These are phyloP conservation scores for Acanthamoeba divionensis DNA, from an alignment of 208 protist species.

Conservation along the genomic window DNA sequence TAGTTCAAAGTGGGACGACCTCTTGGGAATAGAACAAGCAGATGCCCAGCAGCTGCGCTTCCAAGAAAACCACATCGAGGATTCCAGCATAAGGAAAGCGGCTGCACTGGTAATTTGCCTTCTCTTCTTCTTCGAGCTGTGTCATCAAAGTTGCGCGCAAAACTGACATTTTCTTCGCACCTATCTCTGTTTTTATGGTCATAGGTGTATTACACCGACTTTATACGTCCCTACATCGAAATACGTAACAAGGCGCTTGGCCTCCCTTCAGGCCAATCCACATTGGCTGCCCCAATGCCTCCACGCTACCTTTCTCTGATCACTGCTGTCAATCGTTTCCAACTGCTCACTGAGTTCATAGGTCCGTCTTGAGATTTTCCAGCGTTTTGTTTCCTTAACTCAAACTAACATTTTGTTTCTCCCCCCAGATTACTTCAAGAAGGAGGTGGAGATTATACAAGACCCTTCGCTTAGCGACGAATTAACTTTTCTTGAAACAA, in stretches of 20 bases:
- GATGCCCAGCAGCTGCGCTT: neutral
- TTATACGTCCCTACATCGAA: neutral
- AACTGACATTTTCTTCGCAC: no score
- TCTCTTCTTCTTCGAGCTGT: neutral
- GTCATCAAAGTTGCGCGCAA: neutral
- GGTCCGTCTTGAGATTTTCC: neutral
- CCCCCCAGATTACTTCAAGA: neutral
- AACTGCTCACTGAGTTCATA: constrained; percentile 24
- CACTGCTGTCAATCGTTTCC: neutral
- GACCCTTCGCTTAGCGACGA: neutral
- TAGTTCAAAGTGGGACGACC: constrained; percentile 32
- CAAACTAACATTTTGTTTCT: neutral
- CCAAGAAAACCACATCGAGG: neutral
- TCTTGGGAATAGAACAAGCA: neutral
- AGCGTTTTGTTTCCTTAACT: neutral
- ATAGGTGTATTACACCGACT: constrained; percentile 39
- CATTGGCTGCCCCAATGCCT: neutral
- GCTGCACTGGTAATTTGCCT: neutral
- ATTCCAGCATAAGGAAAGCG: neutral
- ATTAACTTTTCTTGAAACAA: neutral
- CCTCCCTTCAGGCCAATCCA: neutral
- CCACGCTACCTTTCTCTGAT: constrained; percentile 19
- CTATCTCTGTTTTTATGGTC: no score
- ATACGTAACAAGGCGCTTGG: constrained; percentile 1
- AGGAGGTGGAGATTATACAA: constrained; percentile 18